These are phyloP conservation scores for Apiotrichum sp. DNA, from an alignment of 1,284 basidiomycete species.

Conservation along the genomic window DNA sequence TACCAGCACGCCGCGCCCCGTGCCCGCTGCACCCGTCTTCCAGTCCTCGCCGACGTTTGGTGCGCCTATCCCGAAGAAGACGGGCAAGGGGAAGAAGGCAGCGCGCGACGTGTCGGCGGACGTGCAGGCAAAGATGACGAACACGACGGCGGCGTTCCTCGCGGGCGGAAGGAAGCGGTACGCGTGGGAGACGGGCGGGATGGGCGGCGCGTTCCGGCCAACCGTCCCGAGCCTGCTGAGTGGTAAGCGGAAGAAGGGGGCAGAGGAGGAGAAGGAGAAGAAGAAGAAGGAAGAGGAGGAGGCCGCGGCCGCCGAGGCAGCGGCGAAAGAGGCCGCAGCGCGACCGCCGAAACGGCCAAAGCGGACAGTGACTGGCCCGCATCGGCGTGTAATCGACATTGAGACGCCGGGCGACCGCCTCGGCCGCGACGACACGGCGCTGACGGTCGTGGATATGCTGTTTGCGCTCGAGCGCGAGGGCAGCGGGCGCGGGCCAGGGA, in stretches of 20 bases:
- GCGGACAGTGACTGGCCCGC: slow-evolving; percentile 7
- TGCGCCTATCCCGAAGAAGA: slow-evolving; percentile 10
- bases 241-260: slow-evolving; percentile 23
- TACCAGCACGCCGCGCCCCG: background rate
- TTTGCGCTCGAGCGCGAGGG: slow-evolving; percentile 41
- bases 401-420: slow-evolving; percentile 12
- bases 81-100: slow-evolving; percentile 13
- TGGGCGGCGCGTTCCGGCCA: slow-evolving; percentile 10
- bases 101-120: slow-evolving; percentile 28
- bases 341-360: slow-evolving; percentile 17
- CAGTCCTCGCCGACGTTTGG: slow-evolving; percentile 20
- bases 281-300: background rate
- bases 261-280: background rate
- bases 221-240: slow-evolving; percentile 9
- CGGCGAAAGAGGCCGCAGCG: background rate
- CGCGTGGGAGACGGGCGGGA: slow-evolving; percentile 32
- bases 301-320: background rate
- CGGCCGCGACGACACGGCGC: slow-evolving; percentile 31
- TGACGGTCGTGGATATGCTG: slow-evolving; percentile 35
- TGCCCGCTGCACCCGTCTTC: slow-evolving; percentile 11
- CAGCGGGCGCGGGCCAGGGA: slow-evolving; percentile 26
- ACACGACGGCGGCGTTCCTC: slow-evolving; percentile 27
- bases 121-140: slow-evolving; percentile 37
- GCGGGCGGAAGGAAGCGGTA: slow-evolving; percentile 26
- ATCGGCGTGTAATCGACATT: slow-evolving; percentile 13